phyloP scores from a whole-genome alignment of 805 yeast genomes.

The Kuraishia hungarica region DNA sequence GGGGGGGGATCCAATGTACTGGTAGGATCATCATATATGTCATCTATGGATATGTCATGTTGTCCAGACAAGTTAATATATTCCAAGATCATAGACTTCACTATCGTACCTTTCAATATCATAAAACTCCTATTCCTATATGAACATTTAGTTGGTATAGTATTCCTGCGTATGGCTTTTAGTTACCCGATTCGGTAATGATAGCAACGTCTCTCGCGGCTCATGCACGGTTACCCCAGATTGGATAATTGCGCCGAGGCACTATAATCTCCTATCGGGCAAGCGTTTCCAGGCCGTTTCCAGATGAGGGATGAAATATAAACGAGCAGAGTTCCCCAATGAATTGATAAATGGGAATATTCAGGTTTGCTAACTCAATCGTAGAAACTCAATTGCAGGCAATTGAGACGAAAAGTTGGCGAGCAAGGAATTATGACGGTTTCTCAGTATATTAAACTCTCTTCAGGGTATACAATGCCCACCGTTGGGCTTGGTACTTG shows the following conservation, averaged over 20 bases:
- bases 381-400: neutral
- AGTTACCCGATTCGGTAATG: neutral
- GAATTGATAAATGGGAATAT: neutral
- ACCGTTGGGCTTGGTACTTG: constrained; percentile 43
- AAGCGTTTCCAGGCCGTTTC: neutral
- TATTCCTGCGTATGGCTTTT: neutral
- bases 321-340: neutral
- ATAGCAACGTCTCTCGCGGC: neutral
- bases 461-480: constrained; percentile 46
- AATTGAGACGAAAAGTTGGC: neutral
- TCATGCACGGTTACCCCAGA: neutral
- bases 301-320: neutral
- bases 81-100: too few species aligned
- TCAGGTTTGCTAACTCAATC: too few species aligned
- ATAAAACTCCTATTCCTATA: too few species aligned
- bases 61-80: too few species aligned
- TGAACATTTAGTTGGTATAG: too few species aligned
- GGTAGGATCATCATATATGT: too few species aligned
- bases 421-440: neutral
- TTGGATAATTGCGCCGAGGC: neutral
- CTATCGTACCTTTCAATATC: too few species aligned
- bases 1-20: too few species aligned
- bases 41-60: too few species aligned
- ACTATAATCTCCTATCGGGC: neutral
- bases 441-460: constrained; percentile 26